Conservation (phyloP, 345 rosid genomes). For the Brassica cretica region DNA sequence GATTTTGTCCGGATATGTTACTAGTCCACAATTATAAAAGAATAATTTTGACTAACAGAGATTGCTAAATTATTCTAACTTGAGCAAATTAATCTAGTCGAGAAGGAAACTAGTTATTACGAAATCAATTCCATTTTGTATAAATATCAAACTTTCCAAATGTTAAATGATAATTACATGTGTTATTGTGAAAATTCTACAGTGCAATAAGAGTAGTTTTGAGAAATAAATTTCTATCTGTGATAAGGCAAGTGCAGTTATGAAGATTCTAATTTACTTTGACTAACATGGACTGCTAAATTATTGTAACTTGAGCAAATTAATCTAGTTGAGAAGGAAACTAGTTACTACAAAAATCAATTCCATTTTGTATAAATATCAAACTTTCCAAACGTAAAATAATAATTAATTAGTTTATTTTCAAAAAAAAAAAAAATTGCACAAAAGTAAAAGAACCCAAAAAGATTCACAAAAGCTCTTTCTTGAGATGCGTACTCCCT, state of each 20-base stretch:
- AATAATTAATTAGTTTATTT: background rate
- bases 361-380: background rate
- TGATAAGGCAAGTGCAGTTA: background rate
- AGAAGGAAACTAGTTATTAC: background rate
- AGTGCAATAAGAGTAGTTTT: too few relatives aligned
- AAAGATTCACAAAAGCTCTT: background rate
- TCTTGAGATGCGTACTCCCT: background rate
- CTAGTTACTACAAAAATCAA: background rate
- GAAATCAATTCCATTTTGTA: background rate
- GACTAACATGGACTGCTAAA: background rate
- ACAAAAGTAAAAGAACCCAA: background rate
- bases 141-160: background rate
- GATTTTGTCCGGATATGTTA: slow-evolving; percentile 24
- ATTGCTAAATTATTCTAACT: background rate
- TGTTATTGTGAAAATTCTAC: too few relatives aligned
- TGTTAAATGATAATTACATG: background rate
- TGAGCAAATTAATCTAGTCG: background rate
- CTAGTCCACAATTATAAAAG: slow-evolving; percentile 18
- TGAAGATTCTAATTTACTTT: background rate
- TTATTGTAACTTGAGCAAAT: background rate
- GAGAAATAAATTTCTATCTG: background rate
- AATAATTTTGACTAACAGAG: background rate
- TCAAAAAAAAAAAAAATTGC: background rate
- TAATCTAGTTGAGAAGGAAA: background rate
- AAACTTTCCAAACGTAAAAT: background rate